A percentile compares a stretch with the other conserved stretches of the same genome.
Evolutionary conservation across 176 grass and related monocot species (phyloP).

Genomic region (Aegilops umbellulata): DNA sequence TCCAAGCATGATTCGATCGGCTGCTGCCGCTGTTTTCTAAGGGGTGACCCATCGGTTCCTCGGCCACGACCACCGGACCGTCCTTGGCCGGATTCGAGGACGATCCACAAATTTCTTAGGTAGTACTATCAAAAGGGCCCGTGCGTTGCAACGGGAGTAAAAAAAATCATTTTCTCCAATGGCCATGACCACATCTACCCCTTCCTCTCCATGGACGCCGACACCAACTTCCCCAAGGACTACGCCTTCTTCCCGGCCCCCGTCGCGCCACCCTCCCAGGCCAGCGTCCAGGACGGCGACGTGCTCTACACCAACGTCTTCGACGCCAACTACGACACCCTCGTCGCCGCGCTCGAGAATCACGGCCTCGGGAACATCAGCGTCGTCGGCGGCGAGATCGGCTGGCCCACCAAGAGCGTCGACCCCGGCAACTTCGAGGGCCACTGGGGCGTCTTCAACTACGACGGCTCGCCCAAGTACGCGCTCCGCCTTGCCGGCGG

Average conservation of each 20-base stretch:
- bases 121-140: too few relatives aligned
- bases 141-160: too few relatives aligned
- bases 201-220: constrained; percentile 78
- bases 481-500: constrained; percentile 40
- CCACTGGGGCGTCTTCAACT: constrained; percentile 98
- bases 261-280: constrained; percentile 31
- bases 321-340: constrained; percentile 97
- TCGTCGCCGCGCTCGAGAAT: constrained; percentile 79
- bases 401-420: constrained; percentile 95
- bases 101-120: too few relatives aligned
- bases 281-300: constrained; percentile 58
- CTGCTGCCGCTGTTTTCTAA: too few relatives aligned
- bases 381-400: constrained; percentile 90
- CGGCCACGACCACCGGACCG: too few relatives aligned
- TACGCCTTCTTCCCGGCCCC: constrained; percentile 80
- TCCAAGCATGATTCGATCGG: too few relatives aligned
- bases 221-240: constrained; percentile 76
- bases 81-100: too few relatives aligned
- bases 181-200: constrained; percentile 42
- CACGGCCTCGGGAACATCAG: constrained; percentile 67
- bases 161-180: too few relatives aligned
- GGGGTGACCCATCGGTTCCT: too few relatives aligned
- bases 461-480: constrained; percentile 84
- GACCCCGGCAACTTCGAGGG: constrained; percentile 90
- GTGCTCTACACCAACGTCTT: constrained; percentile 89